Conservation (phyloP, 129 eudicot species). For the Pittosporum tobira region DNA sequence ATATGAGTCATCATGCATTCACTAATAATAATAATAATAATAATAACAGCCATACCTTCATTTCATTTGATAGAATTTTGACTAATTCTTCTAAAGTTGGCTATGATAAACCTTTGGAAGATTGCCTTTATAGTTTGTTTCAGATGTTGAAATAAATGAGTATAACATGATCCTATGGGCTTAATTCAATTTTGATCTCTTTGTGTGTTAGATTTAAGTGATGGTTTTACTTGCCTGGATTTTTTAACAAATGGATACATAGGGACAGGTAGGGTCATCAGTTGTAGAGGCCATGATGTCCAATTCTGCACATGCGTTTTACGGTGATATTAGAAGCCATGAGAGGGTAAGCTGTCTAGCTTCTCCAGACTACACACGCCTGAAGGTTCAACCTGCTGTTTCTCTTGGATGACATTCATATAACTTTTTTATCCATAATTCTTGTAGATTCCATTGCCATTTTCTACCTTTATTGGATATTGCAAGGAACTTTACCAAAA, state of each 20-base stretch:
- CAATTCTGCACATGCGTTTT: conserved; percentile 64
- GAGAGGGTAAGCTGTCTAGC: conserved; percentile 54
- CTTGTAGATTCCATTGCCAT: conserved; percentile 57
- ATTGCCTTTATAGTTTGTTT: no score
- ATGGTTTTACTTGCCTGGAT: conserved; percentile 1
- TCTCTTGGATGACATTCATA: conserved; percentile 1
- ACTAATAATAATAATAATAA: no score
- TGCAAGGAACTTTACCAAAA: conserved; percentile 44
- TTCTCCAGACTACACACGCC: conserved; percentile 1
- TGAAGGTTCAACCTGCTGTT: conserved; percentile 1
- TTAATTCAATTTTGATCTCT: background rate
- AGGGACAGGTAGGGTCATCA: conserved; percentile 66
- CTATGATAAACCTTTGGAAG: no score
- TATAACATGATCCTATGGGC: background rate
- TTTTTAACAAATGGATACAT: conserved; percentile 9
- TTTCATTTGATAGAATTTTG: no score
- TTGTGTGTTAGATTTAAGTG: background rate
- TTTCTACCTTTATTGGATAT: conserved; percentile 62
- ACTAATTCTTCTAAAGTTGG: no score
- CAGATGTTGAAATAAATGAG: background rate
- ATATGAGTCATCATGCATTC: background rate
- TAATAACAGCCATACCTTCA: background rate
- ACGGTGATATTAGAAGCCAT: conserved; percentile 93
- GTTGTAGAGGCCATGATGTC: conserved; percentile 85
- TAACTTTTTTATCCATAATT: conserved; percentile 1